Base-by-base conservation (phyloP, 768 basidiomycete species). In the Russula virescens region DNA sequence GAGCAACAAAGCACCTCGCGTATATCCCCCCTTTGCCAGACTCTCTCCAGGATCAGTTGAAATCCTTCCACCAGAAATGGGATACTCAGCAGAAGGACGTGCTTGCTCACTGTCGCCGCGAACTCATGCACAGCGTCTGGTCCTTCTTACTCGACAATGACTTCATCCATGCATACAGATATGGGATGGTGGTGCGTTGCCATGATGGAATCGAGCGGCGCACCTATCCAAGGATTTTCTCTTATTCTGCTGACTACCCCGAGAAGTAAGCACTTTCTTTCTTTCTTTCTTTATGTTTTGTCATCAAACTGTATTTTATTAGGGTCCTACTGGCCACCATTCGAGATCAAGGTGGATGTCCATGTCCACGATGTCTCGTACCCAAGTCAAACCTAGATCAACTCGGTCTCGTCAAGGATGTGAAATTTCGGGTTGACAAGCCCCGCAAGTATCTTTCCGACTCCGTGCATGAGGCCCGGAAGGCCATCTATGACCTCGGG, bases 181-280 rank as follows among this genome's bases (percentile, higher is more conserved):
- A 73, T 50, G 72, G 74, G 0, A 68, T 71, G 38, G 55, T 74
- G 2, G 46, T 75, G 4, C 26, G n/a, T 3, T 75, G 66, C 53
- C 35, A 25, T 5, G 74, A 76, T 52, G 71, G 73, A 0, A 50
- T 75, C 2, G 13, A 6, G 9, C 42, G 73, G 14, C 58, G 66
- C 2, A 1, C 74, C 1, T 75, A 64, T 53, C 69, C 70, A 11
- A 63, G 69, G 0, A 53, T 75, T 42, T 69, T 74, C 47, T 66
- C 68, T 1, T 73, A 74, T 49, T 71, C 72, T 0, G 75, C 72
- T 0, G 72, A 76, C 55, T 76, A 76, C 61, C 74, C 73, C 0
- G 73, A 77, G 40, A 76, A 75, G 77, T 76, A 8, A 13, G 42
- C n/a, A n/a, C 52, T 40, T 13, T 26, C 13, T n/a, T n/a, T n/a